A percentile compares a stretch with the other conserved stretches of the same genome.
Evolutionary conservation across 176 grass and related monocot genomes (phyloP).

Genomic region (Lolium multiflorum): DNA sequence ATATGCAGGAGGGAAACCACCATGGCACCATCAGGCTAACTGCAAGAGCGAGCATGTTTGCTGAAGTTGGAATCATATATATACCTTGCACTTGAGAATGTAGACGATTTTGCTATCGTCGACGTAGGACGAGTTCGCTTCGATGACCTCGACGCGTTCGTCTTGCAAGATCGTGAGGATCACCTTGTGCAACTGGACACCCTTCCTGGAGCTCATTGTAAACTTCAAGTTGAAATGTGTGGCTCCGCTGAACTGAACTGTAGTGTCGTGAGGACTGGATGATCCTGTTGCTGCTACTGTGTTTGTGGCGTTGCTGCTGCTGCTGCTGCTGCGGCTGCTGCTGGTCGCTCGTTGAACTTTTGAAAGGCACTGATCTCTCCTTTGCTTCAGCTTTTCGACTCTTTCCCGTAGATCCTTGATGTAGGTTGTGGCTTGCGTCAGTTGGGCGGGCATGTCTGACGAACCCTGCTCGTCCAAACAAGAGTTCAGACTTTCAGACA

Average conservation of each 20-base stretch:
- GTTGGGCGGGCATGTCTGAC: constrained; percentile 13
- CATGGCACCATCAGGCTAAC: neutral
- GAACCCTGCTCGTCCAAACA: neutral
- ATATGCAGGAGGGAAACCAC: neutral
- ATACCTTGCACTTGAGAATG: constrained; percentile 44
- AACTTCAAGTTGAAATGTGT: constrained; percentile 32
- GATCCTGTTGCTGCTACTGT: neutral
- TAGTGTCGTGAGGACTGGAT: neutral
- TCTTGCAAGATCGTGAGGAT: constrained; percentile 12
- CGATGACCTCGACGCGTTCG: constrained; percentile 10
- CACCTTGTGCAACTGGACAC: constrained; percentile 5
- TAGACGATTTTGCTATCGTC: neutral
- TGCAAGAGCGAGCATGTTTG: neutral
- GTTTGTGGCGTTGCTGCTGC: neutral
- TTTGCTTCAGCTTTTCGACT: constrained; percentile 43
- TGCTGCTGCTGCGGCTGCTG: neutral
- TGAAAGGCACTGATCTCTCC: constrained; percentile 23
- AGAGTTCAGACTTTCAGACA: neutral
- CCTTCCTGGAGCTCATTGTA: neutral
- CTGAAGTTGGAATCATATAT: no score
- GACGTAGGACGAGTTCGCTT: constrained; percentile 15
- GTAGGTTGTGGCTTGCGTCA: constrained; percentile 21
- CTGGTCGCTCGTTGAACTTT: neutral
- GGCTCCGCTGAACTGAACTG: neutral
- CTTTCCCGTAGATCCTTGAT: constrained; percentile 44